phyloP scores from a whole-genome alignment of 352 stramenopile species.

The Pythium scleroteichum region DNA sequence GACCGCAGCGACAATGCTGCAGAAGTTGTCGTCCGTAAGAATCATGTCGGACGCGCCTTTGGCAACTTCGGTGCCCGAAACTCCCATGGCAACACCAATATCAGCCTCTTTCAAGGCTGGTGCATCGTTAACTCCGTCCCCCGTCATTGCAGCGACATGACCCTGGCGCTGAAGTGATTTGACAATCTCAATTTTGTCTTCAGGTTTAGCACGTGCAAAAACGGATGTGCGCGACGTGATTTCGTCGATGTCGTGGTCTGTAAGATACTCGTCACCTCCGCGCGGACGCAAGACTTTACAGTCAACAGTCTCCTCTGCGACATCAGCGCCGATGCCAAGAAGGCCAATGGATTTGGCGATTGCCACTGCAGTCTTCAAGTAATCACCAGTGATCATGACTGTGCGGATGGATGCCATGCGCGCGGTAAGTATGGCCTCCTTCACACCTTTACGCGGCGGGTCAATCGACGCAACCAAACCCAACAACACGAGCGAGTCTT shows the following conservation, averaged over 20 bases:
- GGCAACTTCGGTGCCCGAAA: constrained; percentile 93
- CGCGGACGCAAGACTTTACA: constrained; percentile 42
- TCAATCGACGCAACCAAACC: constrained; percentile 88
- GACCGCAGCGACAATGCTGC: constrained; percentile 92
- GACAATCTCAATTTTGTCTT: constrained; percentile 64
- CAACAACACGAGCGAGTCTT: constrained; percentile 78
- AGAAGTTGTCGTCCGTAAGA: constrained; percentile 95
- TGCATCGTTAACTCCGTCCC: constrained; percentile 95
- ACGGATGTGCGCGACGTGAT: constrained; percentile 56
- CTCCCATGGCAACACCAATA: constrained; percentile 92
- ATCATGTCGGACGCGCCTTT: constrained; percentile 96
- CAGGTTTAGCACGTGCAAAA: constrained; percentile 88
- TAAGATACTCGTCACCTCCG: constrained; percentile 29
- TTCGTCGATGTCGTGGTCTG: constrained; percentile 65
- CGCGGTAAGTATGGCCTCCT: constrained; percentile 37
- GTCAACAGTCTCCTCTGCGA: constrained; percentile 40
- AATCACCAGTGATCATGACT: constrained; percentile 91
- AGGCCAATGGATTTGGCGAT: constrained; percentile 89
- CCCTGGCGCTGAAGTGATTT: constrained; percentile 75
- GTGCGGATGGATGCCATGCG: constrained; percentile 42
- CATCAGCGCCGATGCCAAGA: constrained; percentile 50
- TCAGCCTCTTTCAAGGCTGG: constrained; percentile 93
- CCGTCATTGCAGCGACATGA: constrained; percentile 89
- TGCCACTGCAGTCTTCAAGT: constrained; percentile 89
- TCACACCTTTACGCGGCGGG: constrained; percentile 37